Evolutionary conservation across 2,329 filamentous ascomycete genomes (phyloP).

Genomic region (Calonectria pseudoreteaudii): DNA sequence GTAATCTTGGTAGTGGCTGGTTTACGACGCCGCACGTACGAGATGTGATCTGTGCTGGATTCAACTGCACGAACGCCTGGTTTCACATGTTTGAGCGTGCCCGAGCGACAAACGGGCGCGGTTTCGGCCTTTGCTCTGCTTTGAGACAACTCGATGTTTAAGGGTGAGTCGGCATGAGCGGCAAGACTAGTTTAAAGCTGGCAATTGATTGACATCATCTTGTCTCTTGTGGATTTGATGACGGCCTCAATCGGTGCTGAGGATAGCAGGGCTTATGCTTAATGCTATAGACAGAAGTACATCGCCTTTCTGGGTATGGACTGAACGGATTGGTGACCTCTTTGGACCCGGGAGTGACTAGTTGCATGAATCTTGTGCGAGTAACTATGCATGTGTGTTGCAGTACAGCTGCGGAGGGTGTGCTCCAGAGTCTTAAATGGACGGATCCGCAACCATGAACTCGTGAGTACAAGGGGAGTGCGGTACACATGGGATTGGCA

Average conservation of each 20-base stretch:
- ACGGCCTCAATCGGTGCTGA: background rate
- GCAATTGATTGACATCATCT: slow-evolving; percentile 15
- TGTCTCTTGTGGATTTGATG: background rate
- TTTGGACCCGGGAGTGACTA: background rate
- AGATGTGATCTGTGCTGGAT: background rate
- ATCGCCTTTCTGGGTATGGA: background rate
- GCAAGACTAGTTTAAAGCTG: slow-evolving; percentile 15
- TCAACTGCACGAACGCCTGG: background rate
- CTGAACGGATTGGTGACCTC: background rate
- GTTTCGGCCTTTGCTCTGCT: background rate
- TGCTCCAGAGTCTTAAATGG: background rate
- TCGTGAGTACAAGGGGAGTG: background rate
- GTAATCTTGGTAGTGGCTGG: background rate
- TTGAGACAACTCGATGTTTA: slow-evolving; percentile 7
- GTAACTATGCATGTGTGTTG: background rate
- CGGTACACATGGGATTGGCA: background rate
- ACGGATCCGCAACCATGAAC: background rate
- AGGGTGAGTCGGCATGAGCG: background rate
- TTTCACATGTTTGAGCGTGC: background rate
- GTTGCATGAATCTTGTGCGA: background rate
- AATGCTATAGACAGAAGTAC: background rate
- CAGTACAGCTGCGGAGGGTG: background rate
- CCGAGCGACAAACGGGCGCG: background rate
- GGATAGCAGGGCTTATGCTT: background rate
- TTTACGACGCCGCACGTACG: background rate